Percentiles rank a stretch among this genome's conserved stretches.
These are phyloP conservation scores for Cinnamomum chago DNA, from an alignment of 164 flowering plant genomes.

Conservation along the genomic window DNA sequence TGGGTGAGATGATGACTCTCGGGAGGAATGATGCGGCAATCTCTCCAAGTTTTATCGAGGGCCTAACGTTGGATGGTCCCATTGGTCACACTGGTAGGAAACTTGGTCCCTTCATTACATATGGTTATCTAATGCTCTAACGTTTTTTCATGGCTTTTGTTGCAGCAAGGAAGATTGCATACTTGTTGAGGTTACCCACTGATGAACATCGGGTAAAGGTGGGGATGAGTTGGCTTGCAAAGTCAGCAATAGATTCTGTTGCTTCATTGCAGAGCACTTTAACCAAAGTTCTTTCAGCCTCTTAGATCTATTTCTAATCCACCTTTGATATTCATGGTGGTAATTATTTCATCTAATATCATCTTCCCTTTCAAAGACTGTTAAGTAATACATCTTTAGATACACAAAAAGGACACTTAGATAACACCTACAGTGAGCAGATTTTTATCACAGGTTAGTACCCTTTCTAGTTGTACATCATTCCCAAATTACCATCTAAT, in stretches of 20 bases:
- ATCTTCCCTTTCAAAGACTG: background rate
- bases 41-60: constrained; percentile 85
- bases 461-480: background rate
- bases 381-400: background rate
- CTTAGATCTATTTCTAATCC: background rate
- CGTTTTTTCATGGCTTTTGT: constrained; percentile 4
- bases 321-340: background rate
- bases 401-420: background rate
- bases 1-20: constrained; percentile 94
- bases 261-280: constrained; percentile 58
- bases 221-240: constrained; percentile 85
- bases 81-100: constrained; percentile 75
- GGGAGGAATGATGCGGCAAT: constrained; percentile 87
- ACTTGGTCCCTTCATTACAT: background rate
- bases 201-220: constrained; percentile 91
- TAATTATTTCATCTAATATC: background rate
- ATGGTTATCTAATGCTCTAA: background rate
- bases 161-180: constrained; percentile 91
- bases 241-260: constrained; percentile 74
- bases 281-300: constrained; percentile 46
- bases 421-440: background rate
- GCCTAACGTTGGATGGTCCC: constrained; percentile 86
- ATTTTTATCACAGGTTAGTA: too few relatives aligned
- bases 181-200: constrained; percentile 79
- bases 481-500: background rate